Evolutionary conservation across 768 basidiomycete species (phyloP).

Genomic region (Naganishia randhawae): DNA sequence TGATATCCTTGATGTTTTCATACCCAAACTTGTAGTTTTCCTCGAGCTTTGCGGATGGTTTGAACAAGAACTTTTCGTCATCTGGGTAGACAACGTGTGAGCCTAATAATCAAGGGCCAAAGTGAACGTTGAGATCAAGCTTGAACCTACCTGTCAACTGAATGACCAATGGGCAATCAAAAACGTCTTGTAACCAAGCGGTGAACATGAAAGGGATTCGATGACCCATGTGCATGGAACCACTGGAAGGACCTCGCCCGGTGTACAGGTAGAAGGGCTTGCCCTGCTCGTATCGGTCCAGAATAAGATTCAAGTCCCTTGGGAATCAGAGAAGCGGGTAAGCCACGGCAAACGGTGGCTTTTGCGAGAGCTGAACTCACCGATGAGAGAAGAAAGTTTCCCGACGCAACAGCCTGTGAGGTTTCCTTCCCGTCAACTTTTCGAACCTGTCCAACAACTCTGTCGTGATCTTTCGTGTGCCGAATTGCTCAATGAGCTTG

Average conservation of each 20-base stretch:
- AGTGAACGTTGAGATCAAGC: neutral
- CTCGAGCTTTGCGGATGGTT: conserved; percentile 73
- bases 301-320: conserved; percentile 87
- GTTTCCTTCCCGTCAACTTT: conserved; percentile 76
- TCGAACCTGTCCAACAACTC: conserved; percentile 84
- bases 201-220: conserved; percentile 97
- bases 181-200: conserved; percentile 96
- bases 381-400: conserved; percentile 98
- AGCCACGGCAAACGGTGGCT: neutral
- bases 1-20: conserved; percentile 90
- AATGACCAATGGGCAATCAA: conserved; percentile 87
- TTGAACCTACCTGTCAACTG: conserved; percentile 75
- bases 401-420: conserved; percentile 80
- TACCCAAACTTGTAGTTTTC: conserved; percentile 76
- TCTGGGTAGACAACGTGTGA: conserved; percentile 56
- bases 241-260: conserved; percentile 91
- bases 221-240: conserved; percentile 96
- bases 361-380: conserved; percentile 53
- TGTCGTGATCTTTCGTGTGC: conserved; percentile 73
- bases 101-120: neutral
- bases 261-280: conserved; percentile 99
- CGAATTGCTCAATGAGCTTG: conserved; percentile 89
- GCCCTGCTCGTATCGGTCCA: conserved; percentile 91
- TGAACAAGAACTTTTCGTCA: conserved; percentile 98
- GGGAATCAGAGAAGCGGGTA: conserved; percentile 9